phyloP scores from a whole-genome alignment of 2,329 filamentous ascomycete genomes.

The Ciborinia camelliae region DNA sequence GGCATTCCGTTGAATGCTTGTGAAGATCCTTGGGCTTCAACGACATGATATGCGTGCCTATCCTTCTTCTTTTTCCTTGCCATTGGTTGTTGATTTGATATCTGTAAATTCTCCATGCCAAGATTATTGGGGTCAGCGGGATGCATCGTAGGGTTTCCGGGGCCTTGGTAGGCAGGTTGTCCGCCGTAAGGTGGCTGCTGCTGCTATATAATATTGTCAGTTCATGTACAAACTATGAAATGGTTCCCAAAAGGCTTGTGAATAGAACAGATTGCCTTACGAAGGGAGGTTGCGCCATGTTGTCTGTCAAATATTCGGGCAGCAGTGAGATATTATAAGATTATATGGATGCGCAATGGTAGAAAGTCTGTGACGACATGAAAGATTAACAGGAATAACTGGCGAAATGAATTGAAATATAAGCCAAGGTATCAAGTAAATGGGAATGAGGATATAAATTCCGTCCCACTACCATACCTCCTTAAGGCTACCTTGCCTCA shows the following conservation, averaged over 20 bases:
- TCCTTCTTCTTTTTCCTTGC: slow-evolving; percentile 83
- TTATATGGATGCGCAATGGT: slow-evolving; percentile 2
- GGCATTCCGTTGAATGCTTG: slow-evolving; percentile 69
- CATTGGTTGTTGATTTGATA: slow-evolving; percentile 27
- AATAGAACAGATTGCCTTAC: slow-evolving; percentile 20
- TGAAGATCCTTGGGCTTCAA: slow-evolving; percentile 69
- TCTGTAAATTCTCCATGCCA: slow-evolving; percentile 20
- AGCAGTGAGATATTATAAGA: slow-evolving; percentile 11
- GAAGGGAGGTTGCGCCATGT: slow-evolving; percentile 19
- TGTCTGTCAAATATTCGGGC: slow-evolving; percentile 14
- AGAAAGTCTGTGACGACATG: background rate
- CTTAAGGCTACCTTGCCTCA: slow-evolving; percentile 21
- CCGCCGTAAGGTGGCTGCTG: slow-evolving; percentile 15
- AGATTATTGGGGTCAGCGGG: slow-evolving; percentile 17
- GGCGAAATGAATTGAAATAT: slow-evolving; percentile 3
- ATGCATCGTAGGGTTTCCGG: slow-evolving; percentile 1
- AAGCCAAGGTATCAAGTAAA: background rate
- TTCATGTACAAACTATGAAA: background rate
- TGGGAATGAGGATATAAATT: slow-evolving; percentile 17
- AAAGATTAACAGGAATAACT: slow-evolving; percentile 4
- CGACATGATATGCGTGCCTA: slow-evolving; percentile 84
- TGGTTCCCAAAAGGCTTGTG: background rate
- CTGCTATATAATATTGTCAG: slow-evolving; percentile 11
- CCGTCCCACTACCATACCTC: background rate
- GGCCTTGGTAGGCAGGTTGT: slow-evolving; percentile 9